Evolutionary conservation across 176 grass and related monocot genomes (phyloP).

Genomic region (Pontederia paniculata): DNA sequence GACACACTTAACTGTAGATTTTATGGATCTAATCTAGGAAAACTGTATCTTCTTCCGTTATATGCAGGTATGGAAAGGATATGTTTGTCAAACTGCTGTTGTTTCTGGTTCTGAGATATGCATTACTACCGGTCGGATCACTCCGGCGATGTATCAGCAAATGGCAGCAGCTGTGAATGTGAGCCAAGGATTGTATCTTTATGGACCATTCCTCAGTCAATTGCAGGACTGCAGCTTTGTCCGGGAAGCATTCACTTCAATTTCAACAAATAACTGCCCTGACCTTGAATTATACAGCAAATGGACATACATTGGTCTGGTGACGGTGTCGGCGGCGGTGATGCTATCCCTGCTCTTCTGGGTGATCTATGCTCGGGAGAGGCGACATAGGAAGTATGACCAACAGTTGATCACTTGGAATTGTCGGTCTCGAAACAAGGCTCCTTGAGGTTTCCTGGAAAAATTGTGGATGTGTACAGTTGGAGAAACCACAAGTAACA

Average conservation of each 20-base stretch:
- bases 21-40: not conserved
- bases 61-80: constrained; percentile 47
- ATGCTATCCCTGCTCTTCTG: constrained; percentile 41
- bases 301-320: constrained; percentile 28
- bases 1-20: too few species aligned
- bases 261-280: constrained; percentile 29
- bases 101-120: constrained; percentile 40
- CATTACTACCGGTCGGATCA: constrained; percentile 45
- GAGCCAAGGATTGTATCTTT: constrained; percentile 49
- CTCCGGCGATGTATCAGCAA: constrained; percentile 48
- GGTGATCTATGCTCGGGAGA: constrained; percentile 32
- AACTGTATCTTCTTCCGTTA: not conserved
- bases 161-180: constrained; percentile 58
- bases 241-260: constrained; percentile 25
- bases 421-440: not conserved
- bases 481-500: too few species aligned
- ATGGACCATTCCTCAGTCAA: constrained; percentile 57
- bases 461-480: too few species aligned
- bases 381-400: constrained; percentile 20
- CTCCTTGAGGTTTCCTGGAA: too few species aligned
- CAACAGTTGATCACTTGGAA: constrained; percentile 1
- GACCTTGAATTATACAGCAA: constrained; percentile 25
- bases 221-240: constrained; percentile 86
- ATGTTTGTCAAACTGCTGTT: constrained; percentile 28
- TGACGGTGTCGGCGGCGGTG: constrained; percentile 25